These are phyloP conservation scores for Avicennia marina DNA, from an alignment of 257 asterid genomes.

Conservation along the genomic window DNA sequence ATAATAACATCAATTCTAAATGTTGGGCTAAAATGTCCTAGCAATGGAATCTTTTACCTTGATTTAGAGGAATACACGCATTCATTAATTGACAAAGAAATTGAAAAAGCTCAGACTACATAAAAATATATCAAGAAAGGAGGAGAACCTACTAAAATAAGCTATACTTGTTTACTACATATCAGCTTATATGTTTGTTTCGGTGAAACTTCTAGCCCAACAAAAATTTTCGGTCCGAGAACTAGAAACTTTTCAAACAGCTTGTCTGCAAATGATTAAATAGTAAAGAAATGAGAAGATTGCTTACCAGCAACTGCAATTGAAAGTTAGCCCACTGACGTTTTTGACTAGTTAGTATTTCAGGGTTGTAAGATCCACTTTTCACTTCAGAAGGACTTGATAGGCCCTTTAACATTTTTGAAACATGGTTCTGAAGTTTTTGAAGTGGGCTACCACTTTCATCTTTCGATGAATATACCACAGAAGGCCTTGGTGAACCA, in stretches of 20 bases:
- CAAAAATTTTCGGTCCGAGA: background rate
- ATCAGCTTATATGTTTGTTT: background rate
- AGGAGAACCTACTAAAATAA: background rate
- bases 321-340: conserved; percentile 99
- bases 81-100: no score
- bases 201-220: background rate
- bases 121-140: background rate
- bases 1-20: no score
- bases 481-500: conserved; percentile 83
- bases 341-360: conserved; percentile 89
- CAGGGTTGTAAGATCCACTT: conserved; percentile 84
- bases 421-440: conserved; percentile 77
- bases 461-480: conserved; percentile 81
- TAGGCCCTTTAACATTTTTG: conserved; percentile 79
- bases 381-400: conserved; percentile 78
- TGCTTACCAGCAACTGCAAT: conserved; percentile 80
- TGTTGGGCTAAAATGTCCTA: no score
- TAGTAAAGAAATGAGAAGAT: conserved; percentile 21
- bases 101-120: background rate
- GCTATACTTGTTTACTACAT: no score
- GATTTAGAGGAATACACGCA: no score
- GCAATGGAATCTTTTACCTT: no score
- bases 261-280: conserved; percentile 10
- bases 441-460: conserved; percentile 77
- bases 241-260: background rate